phyloP scores from a whole-genome alignment of 83 land plant species.

The Larix sibirica region DNA sequence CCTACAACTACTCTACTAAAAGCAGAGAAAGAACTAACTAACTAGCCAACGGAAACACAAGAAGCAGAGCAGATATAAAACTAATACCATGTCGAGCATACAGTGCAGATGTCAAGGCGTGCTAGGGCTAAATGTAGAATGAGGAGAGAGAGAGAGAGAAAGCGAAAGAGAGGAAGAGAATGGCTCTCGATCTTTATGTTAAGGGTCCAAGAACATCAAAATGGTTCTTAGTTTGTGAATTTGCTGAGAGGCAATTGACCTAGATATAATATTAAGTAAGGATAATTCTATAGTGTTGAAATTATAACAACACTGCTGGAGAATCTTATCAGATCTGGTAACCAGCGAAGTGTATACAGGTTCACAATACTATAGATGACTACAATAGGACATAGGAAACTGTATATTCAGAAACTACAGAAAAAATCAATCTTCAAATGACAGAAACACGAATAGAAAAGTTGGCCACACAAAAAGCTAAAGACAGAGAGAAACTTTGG shows the following conservation, averaged over 20 bases:
- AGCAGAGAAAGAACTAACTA: too few species aligned
- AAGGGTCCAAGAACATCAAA: background rate
- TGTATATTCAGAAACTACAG: background rate
- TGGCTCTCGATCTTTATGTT: background rate
- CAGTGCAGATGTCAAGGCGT: too few species aligned
- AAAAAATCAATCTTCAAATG: background rate
- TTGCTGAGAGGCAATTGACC: background rate
- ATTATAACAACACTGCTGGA: background rate
- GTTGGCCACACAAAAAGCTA: background rate
- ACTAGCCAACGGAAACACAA: too few species aligned
- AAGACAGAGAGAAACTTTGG: background rate
- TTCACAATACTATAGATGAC: background rate
- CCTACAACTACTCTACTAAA: too few species aligned
- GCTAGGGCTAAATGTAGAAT: too few species aligned
- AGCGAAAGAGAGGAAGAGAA: too few species aligned
- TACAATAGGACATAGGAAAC: background rate
- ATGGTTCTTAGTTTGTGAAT: background rate
- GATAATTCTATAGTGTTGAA: background rate
- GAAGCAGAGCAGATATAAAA: too few species aligned
- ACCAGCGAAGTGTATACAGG: background rate
- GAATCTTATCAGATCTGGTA: too few species aligned
- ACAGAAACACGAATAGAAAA: conserved; percentile 5
- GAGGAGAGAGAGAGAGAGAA: too few species aligned
- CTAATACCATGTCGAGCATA: too few species aligned
- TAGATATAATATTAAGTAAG: background rate